Conservation (phyloP, 768 basidiomycete genomes). For the Pholiota molesta region DNA sequence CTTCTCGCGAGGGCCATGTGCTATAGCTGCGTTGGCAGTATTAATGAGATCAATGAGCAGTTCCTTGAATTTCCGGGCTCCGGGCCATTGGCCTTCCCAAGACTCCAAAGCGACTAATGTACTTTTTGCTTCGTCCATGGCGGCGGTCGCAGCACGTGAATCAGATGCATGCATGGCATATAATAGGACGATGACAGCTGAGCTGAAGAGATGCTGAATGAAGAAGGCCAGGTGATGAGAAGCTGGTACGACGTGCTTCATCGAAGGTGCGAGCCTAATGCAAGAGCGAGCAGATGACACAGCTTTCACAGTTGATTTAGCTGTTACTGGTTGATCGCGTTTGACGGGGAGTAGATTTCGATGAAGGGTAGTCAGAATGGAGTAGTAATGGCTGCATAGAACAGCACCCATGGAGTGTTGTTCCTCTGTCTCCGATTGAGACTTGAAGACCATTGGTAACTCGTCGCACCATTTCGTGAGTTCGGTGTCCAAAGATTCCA, state of each 20-base stretch:
- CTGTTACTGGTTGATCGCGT: constrained; percentile 66
- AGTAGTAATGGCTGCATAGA: constrained; percentile 89
- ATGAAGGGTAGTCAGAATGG: constrained; percentile 83
- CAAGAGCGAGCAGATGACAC: constrained; percentile 85
- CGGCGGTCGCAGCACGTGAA: constrained; percentile 59
- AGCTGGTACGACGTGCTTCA: constrained; percentile 81
- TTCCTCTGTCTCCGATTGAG: constrained; percentile 69
- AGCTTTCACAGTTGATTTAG: constrained; percentile 78
- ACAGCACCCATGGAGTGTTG: constrained; percentile 87
- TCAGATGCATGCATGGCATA: constrained; percentile 87
- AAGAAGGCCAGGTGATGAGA: constrained; percentile 89
- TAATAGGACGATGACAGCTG: constrained; percentile 81
- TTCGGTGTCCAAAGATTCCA: constrained; percentile 77
- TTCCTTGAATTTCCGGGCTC: constrained; percentile 86
- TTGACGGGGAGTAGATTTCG: constrained; percentile 85
- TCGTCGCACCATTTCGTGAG: constrained; percentile 85
- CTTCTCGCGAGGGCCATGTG: constrained; percentile 34
- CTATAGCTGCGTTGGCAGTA: constrained; percentile 72
- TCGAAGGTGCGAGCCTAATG: constrained; percentile 82
- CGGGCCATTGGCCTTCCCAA: constrained; percentile 89
- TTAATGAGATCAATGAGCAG: constrained; percentile 69
- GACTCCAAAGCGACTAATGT: constrained; percentile 71
- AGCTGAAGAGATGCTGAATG: constrained; percentile 89
- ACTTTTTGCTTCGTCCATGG: constrained; percentile 83
- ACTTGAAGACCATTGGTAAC: constrained; percentile 75